Conservation (phyloP, 163 green algal genomes). For the Prototheca wickerhamii region DNA sequence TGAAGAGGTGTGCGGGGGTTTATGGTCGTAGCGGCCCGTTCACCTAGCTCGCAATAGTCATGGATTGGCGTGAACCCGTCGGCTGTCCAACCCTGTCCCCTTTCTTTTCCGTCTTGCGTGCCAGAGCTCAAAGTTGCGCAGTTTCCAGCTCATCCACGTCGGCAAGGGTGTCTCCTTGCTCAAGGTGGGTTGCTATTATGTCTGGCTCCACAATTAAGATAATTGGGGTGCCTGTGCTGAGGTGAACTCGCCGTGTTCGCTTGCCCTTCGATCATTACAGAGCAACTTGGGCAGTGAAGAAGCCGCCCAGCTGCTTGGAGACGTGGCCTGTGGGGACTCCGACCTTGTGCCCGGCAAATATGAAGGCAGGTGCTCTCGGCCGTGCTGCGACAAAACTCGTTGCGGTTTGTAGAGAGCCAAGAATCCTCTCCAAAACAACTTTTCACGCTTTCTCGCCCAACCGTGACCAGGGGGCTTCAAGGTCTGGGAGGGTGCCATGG, state of each 20-base stretch:
- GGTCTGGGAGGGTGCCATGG: constrained; percentile 74
- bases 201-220: background rate
- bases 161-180: background rate
- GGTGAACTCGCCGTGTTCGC: constrained; percentile 3
- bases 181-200: background rate
- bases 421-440: constrained; percentile 1
- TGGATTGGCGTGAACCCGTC: no score
- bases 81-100: no score
- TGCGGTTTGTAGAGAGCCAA: background rate
- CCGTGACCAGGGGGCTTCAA: constrained; percentile 65
- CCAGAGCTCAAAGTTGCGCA: background rate
- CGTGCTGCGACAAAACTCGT: no score
- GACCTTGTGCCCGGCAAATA: constrained; percentile 66
- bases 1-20: no score
- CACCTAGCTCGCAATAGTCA: no score
- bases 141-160: background rate
- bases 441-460: background rate
- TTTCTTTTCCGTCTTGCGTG: no score
- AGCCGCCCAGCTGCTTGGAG: constrained; percentile 7
- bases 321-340: constrained; percentile 12
- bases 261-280: background rate
- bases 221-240: background rate
- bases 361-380: constrained; percentile 39
- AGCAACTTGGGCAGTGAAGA: background rate
- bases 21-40: no score